Percentiles rank a stretch among this genome's conserved stretches.
phyloP scores from a whole-genome alignment of 345 rosid species.

The Boechera stricta region DNA sequence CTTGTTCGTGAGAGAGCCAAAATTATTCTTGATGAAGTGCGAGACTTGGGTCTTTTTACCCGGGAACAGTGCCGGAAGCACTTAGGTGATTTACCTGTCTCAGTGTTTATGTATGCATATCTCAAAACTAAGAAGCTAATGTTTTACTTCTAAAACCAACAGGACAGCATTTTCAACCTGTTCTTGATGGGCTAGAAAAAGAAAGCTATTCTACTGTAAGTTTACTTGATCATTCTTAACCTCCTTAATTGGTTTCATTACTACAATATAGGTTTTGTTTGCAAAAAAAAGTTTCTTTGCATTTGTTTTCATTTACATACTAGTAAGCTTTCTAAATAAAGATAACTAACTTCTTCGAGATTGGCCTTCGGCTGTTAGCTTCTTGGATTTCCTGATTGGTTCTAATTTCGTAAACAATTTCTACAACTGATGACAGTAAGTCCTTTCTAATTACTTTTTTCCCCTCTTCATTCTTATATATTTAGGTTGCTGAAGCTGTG shows the following conservation, averaged over 20 bases:
- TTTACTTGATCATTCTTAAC: slow-evolving; percentile 29
- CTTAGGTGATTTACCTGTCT: slow-evolving; percentile 58
- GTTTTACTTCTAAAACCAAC: slow-evolving; percentile 22
- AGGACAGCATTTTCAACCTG: slow-evolving; percentile 86
- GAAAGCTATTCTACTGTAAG: slow-evolving; percentile 63
- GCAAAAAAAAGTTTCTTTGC: not conserved
- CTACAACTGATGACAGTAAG: slow-evolving; percentile 15
- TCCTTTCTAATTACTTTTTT: not conserved
- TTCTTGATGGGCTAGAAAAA: slow-evolving; percentile 66
- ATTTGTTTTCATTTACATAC: slow-evolving; percentile 3
- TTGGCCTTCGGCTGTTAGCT: slow-evolving; percentile 7
- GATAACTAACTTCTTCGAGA: slow-evolving; percentile 13
- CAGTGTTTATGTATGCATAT: slow-evolving; percentile 18
- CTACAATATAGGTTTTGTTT: not conserved
- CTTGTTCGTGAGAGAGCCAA: slow-evolving; percentile 86
- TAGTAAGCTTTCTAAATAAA: slow-evolving; percentile 5
- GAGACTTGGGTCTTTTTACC: slow-evolving; percentile 69
- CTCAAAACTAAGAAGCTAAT: slow-evolving; percentile 32
- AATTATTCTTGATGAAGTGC: slow-evolving; percentile 88
- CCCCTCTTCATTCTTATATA: slow-evolving; percentile 24
- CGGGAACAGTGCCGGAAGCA: slow-evolving; percentile 75
- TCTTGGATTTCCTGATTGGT: slow-evolving; percentile 1
- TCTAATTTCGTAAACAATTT: slow-evolving; percentile 1
- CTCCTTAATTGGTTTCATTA: slow-evolving; percentile 25
- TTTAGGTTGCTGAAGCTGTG: slow-evolving; percentile 81